Conservation (phyloP, 2,329 filamentous ascomycete genomes). For the Mariannaea sp. region DNA sequence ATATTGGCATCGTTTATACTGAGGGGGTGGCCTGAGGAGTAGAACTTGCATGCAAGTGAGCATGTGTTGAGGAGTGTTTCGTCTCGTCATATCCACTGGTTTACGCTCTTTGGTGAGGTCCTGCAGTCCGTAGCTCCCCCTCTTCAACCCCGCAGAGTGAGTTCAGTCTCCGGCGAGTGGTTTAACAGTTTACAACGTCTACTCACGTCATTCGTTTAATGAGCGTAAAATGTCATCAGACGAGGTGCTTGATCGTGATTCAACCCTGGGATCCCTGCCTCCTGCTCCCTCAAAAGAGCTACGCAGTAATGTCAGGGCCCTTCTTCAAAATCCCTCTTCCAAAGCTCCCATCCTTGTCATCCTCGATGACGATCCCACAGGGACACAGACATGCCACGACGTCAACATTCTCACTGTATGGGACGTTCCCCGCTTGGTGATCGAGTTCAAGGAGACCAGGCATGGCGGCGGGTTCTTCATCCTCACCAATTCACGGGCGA, state of each 20-base stretch:
- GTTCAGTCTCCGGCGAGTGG: too few relatives aligned
- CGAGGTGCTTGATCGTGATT: slow-evolving; percentile 7
- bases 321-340: slow-evolving; percentile 18
- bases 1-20: too few relatives aligned
- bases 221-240: slow-evolving; percentile 15
- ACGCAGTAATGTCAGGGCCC: slow-evolving; percentile 12
- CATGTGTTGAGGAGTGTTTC: too few relatives aligned
- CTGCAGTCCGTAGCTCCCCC: too few relatives aligned
- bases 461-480: slow-evolving; percentile 60
- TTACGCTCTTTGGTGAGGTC: too few relatives aligned
- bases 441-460: slow-evolving; percentile 48
- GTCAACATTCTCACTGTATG: slow-evolving; percentile 60
- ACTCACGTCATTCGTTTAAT: background rate
- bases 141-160: too few relatives aligned
- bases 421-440: slow-evolving; percentile 50
- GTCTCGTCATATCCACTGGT: too few relatives aligned
- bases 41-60: too few relatives aligned
- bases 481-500: slow-evolving; percentile 62
- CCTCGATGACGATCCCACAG: slow-evolving; percentile 62
- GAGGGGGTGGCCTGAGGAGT: too few relatives aligned
- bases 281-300: slow-evolving; percentile 16
- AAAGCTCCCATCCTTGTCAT: slow-evolving; percentile 44
- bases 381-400: slow-evolving; percentile 65
- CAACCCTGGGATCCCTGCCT: slow-evolving; percentile 21
- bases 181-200: background rate